phyloP scores from a whole-genome alignment of 1,284 basidiomycete species.

The Wallemia hederae region DNA sequence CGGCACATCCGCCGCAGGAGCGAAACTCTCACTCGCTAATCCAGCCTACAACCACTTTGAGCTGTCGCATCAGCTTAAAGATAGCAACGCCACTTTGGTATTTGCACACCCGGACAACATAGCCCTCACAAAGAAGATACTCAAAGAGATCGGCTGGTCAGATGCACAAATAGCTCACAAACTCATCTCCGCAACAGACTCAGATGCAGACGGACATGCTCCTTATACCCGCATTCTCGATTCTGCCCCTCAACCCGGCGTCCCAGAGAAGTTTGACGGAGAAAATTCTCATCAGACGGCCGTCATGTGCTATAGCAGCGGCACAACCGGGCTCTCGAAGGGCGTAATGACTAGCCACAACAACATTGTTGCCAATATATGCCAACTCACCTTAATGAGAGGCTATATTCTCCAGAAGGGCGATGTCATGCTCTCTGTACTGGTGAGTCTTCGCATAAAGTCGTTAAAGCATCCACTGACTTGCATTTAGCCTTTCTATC shows the following conservation, averaged over 20 bases:
- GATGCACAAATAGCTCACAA: background rate
- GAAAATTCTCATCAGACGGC: background rate
- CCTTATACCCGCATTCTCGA: background rate
- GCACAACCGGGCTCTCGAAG: background rate
- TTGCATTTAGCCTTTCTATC: background rate
- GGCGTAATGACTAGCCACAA: background rate
- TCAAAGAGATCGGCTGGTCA: background rate
- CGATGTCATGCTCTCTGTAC: background rate
- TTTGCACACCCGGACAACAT: background rate
- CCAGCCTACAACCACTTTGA: background rate
- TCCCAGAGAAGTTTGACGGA: background rate
- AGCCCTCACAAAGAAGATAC: background rate
- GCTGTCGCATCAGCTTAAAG: background rate
- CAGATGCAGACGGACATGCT: background rate
- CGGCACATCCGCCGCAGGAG: background rate
- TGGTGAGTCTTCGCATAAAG: background rate
- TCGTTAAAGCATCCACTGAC: background rate
- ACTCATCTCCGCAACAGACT: background rate
- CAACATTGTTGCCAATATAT: background rate
- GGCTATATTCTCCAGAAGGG: background rate
- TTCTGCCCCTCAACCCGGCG: background rate
- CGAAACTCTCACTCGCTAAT: background rate
- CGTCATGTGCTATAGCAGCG: background rate
- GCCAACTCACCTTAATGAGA: background rate
- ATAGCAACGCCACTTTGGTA: background rate